Evolutionary conservation across 768 basidiomycete genomes (phyloP), one percentile per base, ranked within the genome.

Genomic region (Mycena epipterygia): DNA sequence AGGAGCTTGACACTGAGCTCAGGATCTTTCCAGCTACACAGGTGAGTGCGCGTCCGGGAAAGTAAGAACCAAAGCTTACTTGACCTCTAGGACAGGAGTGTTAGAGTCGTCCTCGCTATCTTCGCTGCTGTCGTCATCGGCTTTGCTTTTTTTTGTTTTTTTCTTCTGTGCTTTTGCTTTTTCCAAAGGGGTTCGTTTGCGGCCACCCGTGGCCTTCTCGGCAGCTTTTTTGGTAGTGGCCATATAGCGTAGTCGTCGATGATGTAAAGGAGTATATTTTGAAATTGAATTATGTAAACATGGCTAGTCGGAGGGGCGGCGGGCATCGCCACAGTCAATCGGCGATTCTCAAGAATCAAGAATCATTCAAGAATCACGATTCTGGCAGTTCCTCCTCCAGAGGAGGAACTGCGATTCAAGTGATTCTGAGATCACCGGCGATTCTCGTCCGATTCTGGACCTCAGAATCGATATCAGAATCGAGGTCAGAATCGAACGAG

Each of bases 121-220:
- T 8, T 63, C 35, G 61, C 61, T 63, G 61, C 61, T 63, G 19
- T 51, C 48, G 25, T 39, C 61, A 12, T 41, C 39, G 4, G 3
- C 32, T 32, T 25, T 35, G 48, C 25, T 59, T 46, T 61, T 48
- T 6, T 12, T 14, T 14, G 21, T 61, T 33, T 59, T 46, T 61
- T 48, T 6, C 21, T 14, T 14, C 9, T 48, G 23, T 13, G 7
- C 32, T 44, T 58, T 58, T 16, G 29, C 60, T 46, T 61, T 60
- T 33, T 46, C 30, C 12, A 13, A 32, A 21, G 46, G 42, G 13
- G n/a, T 21, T 23, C 41, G 27, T 27, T 23, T 59, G 21, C 44
- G 44, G 21, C 21, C 9, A 19, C 2, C 21, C 44, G 5, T 2
- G 44, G 44, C 12, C 5, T n/a, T n/a, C 12, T 46, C 12, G n/a